Evolutionary conservation across 768 basidiomycete genomes (phyloP).

Genomic region (Lepiota subincarnata): DNA sequence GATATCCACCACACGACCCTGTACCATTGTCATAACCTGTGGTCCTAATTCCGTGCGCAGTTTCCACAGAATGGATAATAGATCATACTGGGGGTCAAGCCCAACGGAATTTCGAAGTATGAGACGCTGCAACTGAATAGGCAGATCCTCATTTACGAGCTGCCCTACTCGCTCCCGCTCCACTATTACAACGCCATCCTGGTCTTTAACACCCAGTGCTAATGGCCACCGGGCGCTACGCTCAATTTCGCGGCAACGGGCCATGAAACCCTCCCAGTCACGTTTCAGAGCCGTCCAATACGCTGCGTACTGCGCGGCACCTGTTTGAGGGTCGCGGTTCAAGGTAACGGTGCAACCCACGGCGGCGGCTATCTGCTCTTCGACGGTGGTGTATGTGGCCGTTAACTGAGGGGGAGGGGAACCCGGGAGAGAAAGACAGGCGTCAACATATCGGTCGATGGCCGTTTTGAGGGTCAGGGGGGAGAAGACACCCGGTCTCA

Average conservation of each 20-base stretch:
- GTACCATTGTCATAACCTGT: conserved; percentile 51
- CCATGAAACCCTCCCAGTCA: conserved; percentile 96
- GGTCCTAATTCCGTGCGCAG: conserved; percentile 58
- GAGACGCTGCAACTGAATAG: conserved; percentile 52
- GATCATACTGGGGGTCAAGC: conserved; percentile 48
- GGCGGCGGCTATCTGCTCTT: conserved; percentile 74
- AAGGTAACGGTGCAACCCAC: conserved; percentile 85
- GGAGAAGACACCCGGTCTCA: conserved; percentile 88
- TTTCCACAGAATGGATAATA: conserved; percentile 62
- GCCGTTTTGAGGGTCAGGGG: conserved; percentile 75
- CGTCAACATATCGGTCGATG: conserved; percentile 75
- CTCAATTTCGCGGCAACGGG: conserved; percentile 87
- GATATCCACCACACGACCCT: conserved; percentile 56
- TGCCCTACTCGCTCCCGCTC: conserved; percentile 76
- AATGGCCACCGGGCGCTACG: conserved; percentile 81
- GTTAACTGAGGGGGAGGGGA: conserved; percentile 53
- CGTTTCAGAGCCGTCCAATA: conserved; percentile 84
- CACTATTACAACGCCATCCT: conserved; percentile 53
- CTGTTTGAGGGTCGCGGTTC: conserved; percentile 70
- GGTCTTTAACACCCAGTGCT: conserved; percentile 47
- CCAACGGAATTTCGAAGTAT: conserved; percentile 37
- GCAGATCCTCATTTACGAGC: conserved; percentile 61
- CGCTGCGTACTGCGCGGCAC: conserved; percentile 69
- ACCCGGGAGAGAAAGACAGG: conserved; percentile 63
- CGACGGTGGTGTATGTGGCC: conserved; percentile 59